These are phyloP conservation scores for Citropsis articulata DNA, from an alignment of 345 rosid genomes.

Conservation along the genomic window DNA sequence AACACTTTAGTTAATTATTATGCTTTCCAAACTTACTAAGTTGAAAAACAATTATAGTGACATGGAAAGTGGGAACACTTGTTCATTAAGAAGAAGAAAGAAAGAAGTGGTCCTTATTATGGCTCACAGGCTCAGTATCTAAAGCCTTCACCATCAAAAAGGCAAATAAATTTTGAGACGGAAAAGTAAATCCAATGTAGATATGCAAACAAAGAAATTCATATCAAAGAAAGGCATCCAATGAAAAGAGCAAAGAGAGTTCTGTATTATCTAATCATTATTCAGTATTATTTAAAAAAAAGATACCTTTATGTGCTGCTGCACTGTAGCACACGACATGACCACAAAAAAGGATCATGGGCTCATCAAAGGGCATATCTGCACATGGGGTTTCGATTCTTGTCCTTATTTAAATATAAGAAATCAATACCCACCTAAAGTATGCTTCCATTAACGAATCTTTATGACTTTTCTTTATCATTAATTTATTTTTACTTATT, in stretches of 20 bases:
- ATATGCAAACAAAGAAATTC: slow-evolving; percentile 6
- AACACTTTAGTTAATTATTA: neutral
- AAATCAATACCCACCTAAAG: slow-evolving; percentile 25
- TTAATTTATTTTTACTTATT: neutral
- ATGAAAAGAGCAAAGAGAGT: slow-evolving; percentile 16
- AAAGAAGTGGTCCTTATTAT: slow-evolving; percentile 16
- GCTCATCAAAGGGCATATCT: slow-evolving; percentile 17
- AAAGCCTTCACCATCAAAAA: slow-evolving; percentile 24
- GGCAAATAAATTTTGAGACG: slow-evolving; percentile 26
- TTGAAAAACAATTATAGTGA: slow-evolving; percentile 14
- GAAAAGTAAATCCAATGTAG: slow-evolving; percentile 23
- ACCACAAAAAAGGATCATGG: slow-evolving; percentile 6
- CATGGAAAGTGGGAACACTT: slow-evolving; percentile 6
- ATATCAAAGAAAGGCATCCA: slow-evolving; percentile 24
- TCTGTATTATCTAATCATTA: slow-evolving; percentile 23
- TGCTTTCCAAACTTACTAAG: slow-evolving; percentile 1
- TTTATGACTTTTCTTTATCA: slow-evolving; percentile 12
- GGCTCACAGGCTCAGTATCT: slow-evolving; percentile 8
- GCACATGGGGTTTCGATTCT: slow-evolving; percentile 30
- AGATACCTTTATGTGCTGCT: neutral
- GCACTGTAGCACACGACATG: slow-evolving; percentile 2
- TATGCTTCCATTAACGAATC: slow-evolving; percentile 18
- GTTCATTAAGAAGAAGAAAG: neutral
- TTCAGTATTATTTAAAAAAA: slow-evolving; percentile 21
- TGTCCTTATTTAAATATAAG: neutral